Percentiles rank a stretch among this genome's conserved stretches.
These are phyloP conservation scores for Diaporthe destruens DNA, from an alignment of 2,329 filamentous ascomycete species.

Conservation along the genomic window DNA sequence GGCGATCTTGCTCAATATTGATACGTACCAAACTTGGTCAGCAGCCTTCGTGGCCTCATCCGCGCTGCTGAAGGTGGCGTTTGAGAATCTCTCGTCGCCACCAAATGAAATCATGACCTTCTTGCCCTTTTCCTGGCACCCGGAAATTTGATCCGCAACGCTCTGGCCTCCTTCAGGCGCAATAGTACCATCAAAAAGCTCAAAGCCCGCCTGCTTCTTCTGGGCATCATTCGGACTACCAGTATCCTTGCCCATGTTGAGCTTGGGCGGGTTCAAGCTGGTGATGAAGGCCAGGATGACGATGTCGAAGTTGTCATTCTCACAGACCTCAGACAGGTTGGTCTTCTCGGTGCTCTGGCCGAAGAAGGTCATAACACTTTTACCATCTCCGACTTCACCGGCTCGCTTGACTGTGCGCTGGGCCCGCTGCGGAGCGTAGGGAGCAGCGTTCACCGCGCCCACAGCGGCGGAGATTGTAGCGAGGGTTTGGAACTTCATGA, in stretches of 20 bases:
- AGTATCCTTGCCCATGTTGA: conserved; percentile 38
- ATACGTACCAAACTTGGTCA: conserved; percentile 36
- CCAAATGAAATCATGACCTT: conserved; percentile 41
- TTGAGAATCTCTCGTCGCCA: conserved; percentile 11
- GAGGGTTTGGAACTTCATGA: conserved; percentile 30
- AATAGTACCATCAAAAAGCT: conserved; percentile 32
- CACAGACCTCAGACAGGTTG: conserved; percentile 27
- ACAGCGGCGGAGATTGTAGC: conserved; percentile 15
- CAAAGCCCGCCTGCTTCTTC: conserved; percentile 11
- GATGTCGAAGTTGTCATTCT: conserved; percentile 32
- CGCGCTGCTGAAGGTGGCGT: conserved; percentile 14
- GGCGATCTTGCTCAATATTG: no score
- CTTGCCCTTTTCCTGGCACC: conserved; percentile 22
- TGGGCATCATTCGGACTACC: conserved; percentile 31
- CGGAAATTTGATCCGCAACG: conserved; percentile 33
- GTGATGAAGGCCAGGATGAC: conserved; percentile 37
- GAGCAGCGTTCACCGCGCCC: conserved; percentile 16
- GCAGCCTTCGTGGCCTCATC: conserved; percentile 33
- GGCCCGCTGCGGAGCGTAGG: neutral
- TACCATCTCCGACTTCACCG: conserved; percentile 4
- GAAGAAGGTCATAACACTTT: conserved; percentile 24
- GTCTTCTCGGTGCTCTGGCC: conserved; percentile 23
- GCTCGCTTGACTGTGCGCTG: conserved; percentile 23
- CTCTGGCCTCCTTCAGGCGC: conserved; percentile 7
- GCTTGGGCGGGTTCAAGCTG: conserved; percentile 34